These are phyloP conservation scores for Corylus americana DNA, from an alignment of 306 rosid genomes.

Conservation along the genomic window DNA sequence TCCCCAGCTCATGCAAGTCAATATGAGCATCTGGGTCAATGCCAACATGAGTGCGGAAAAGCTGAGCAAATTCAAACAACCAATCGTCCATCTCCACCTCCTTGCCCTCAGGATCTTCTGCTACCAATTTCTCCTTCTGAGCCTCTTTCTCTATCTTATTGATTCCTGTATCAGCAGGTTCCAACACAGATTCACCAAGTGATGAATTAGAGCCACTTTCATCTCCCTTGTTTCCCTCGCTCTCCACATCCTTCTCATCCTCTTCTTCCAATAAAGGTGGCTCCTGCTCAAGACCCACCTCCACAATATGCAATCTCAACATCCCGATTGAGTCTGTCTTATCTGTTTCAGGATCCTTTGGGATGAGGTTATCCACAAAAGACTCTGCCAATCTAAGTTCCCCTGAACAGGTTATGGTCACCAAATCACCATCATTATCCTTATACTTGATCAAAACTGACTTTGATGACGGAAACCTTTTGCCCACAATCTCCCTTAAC, in stretches of 20 bases:
- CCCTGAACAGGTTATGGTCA: constrained; percentile 82
- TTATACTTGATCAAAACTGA: constrained; percentile 87
- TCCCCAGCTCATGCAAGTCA: constrained; percentile 96
- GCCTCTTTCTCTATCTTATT: constrained; percentile 61
- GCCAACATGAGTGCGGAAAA: constrained; percentile 93
- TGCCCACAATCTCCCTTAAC: constrained; percentile 72
- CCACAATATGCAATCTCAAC: constrained; percentile 87
- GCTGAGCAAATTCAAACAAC: constrained; percentile 97
- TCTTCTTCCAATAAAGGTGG: constrained; percentile 91
- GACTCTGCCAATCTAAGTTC: constrained; percentile 91
- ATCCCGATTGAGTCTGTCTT: constrained; percentile 56
- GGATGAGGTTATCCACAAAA: constrained; percentile 56
- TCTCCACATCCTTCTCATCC: constrained; percentile 69
- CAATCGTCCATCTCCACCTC: constrained; percentile 99
- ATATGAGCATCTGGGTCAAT: constrained; percentile 95
- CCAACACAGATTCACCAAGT: constrained; percentile 61
- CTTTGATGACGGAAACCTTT: constrained; percentile 84
- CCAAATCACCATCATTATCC: constrained; percentile 90
- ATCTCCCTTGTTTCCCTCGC: constrained; percentile 63
- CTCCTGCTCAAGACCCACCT: constrained; percentile 92
- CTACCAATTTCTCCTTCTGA: constrained; percentile 58
- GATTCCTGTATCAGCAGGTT: constrained; percentile 52
- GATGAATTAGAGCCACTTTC: constrained; percentile 74
- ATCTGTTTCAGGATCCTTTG: constrained; percentile 55
- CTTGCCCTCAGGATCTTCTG: constrained; percentile 75